phyloP scores from a whole-genome alignment of 495 filamentous ascomycete species.

The Penicillium steckii region DNA sequence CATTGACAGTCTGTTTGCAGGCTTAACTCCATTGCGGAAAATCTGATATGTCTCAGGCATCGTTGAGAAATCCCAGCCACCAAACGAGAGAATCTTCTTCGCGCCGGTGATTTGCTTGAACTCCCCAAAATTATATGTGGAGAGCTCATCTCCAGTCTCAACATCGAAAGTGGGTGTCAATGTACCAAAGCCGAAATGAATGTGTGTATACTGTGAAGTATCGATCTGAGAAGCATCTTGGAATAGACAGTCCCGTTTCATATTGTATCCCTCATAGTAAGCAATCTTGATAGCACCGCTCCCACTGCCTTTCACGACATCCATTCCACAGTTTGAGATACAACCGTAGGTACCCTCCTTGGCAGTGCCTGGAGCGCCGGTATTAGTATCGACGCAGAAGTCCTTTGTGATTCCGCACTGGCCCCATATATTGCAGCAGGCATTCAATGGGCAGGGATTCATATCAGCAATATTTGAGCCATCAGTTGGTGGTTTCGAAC shows the following conservation, averaged over 20 bases:
- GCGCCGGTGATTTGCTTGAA: background rate
- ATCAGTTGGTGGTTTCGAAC: conserved; percentile 19
- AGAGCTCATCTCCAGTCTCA: no score
- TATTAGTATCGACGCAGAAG: conserved; percentile 23
- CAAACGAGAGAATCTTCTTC: conserved; percentile 44
- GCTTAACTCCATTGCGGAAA: conserved; percentile 28
- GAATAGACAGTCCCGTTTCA: conserved; percentile 15
- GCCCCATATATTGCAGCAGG: conserved; percentile 29
- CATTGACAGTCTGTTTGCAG: conserved; percentile 27
- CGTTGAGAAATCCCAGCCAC: conserved; percentile 34
- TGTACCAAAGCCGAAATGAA: conserved; percentile 14
- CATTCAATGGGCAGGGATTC: conserved; percentile 33
- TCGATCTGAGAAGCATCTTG: conserved; percentile 13
- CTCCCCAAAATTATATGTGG: no score
- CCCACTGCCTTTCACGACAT: conserved; percentile 26
- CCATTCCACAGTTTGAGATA: conserved; percentile 44
- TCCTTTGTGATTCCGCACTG: conserved; percentile 7
- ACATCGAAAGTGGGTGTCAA: conserved; percentile 3
- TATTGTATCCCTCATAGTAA: conserved; percentile 17
- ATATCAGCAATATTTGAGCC: conserved; percentile 18
- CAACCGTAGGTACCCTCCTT: conserved; percentile 35
- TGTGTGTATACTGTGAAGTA: conserved; percentile 11
- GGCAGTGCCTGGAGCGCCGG: conserved; percentile 37
- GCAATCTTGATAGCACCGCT: conserved; percentile 1
- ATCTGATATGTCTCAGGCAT: conserved; percentile 24